Evolutionary conservation across 352 stramenopile genomes (phyloP).

Genomic region (Phytopythium vexans): DNA sequence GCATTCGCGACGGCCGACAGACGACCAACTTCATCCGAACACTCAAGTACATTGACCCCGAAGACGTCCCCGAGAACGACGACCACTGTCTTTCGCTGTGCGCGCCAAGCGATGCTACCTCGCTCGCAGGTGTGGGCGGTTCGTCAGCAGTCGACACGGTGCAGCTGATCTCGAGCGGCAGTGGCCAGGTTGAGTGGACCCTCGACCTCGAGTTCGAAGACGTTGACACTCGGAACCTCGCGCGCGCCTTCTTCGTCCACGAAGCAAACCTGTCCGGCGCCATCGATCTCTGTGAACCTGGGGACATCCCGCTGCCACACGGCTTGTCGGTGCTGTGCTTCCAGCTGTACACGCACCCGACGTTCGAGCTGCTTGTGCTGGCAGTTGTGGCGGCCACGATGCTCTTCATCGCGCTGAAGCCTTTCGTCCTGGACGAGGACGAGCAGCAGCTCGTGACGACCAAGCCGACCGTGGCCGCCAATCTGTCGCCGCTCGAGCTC

Average conservation of each 20-base stretch:
- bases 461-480: constrained; percentile 34
- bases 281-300: constrained; percentile 37
- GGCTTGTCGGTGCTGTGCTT: constrained; percentile 57
- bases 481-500: constrained; percentile 57
- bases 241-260: constrained; percentile 56
- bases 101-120: background rate
- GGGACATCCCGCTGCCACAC: constrained; percentile 40
- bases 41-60: constrained; percentile 66
- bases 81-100: constrained; percentile 71
- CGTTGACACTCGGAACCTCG: constrained; percentile 37
- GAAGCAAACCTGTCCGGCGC: constrained; percentile 42
- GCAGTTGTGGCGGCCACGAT: constrained; percentile 61
- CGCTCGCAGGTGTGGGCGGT: background rate
- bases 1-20: constrained; percentile 63
- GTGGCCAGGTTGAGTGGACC: constrained; percentile 11
- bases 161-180: constrained; percentile 4
- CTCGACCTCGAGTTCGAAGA: constrained; percentile 82
- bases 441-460: constrained; percentile 17
- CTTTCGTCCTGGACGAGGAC: constrained; percentile 44
- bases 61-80: constrained; percentile 50
- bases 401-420: constrained; percentile 59
- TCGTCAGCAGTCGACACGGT: constrained; percentile 6
- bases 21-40: constrained; percentile 81
- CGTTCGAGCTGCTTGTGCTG: constrained; percentile 72
- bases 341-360: constrained; percentile 64